phyloP scores from a whole-genome alignment of 192 early-diverging fungal species.

The Coemansia sp. region DNA sequence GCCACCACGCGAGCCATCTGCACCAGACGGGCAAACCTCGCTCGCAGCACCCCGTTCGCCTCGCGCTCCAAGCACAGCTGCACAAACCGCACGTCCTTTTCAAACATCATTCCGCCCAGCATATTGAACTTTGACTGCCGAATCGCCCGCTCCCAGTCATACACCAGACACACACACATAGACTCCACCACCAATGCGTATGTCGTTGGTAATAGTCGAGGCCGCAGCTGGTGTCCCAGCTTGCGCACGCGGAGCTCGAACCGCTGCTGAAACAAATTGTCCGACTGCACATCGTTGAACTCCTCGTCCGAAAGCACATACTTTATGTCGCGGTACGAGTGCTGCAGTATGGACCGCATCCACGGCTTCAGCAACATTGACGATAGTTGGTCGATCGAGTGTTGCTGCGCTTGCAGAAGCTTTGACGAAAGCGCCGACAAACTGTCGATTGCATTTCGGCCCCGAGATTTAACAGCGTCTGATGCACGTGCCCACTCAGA shows the following conservation, averaged over 20 bases:
- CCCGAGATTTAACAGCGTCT: conserved; percentile 7
- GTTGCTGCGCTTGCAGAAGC: conserved; percentile 57
- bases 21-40: conserved; percentile 76
- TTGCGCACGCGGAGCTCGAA: conserved; percentile 70
- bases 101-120: conserved; percentile 89
- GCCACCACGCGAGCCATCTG: conserved; percentile 66
- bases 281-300: conserved; percentile 76
- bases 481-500: conserved; percentile 48
- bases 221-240: conserved; percentile 46
- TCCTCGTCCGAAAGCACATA: conserved; percentile 93
- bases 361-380: conserved; percentile 74
- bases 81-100: conserved; percentile 83
- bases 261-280: conserved; percentile 80
- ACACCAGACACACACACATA: conserved; percentile 39
- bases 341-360: conserved; percentile 74
- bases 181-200: conserved; percentile 61
- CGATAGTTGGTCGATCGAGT: conserved; percentile 78
- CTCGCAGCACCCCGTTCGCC: conserved; percentile 64
- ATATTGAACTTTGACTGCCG: conserved; percentile 86
- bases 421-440: conserved; percentile 32
- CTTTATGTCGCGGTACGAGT: conserved; percentile 80
- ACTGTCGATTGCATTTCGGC: conserved; percentile 27
- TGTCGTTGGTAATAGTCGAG: conserved; percentile 68
- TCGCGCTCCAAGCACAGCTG: conserved; percentile 64
- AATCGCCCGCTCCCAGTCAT: conserved; percentile 86